phyloP scores from a whole-genome alignment of 2,329 filamentous ascomycete species.

The Colletotrichum falcatum region DNA sequence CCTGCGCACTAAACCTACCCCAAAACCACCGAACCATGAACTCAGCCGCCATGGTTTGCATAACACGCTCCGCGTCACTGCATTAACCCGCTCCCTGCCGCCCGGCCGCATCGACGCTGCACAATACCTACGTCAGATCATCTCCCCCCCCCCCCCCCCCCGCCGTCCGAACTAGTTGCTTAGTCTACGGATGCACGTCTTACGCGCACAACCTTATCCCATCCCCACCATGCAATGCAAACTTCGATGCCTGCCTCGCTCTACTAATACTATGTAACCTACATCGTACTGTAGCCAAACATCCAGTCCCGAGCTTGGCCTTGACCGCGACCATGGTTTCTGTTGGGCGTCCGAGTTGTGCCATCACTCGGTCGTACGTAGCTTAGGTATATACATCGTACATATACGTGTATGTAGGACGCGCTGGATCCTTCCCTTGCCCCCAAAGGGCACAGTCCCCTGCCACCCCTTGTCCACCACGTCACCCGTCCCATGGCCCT shows the following conservation, averaged over 20 bases:
- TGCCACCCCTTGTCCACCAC: conserved; percentile 22
- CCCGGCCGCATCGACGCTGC: conserved; percentile 22
- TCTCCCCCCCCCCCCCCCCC: conserved; percentile 9
- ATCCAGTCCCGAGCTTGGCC: neutral
- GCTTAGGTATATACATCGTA: too few relatives aligned
- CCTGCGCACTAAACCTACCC: conserved; percentile 11
- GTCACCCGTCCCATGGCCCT: conserved; percentile 16
- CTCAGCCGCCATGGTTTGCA: conserved; percentile 23
- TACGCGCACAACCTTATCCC: conserved; percentile 14
- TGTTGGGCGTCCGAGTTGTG: neutral
- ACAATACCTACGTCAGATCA: conserved; percentile 36
- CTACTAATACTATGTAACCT: too few relatives aligned
- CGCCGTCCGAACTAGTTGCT: too few relatives aligned
- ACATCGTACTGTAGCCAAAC: too few relatives aligned
- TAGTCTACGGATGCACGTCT: conserved; percentile 11
- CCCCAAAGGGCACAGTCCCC: neutral
- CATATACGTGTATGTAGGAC: too few relatives aligned
- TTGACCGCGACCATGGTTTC: neutral
- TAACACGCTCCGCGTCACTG: conserved; percentile 31
- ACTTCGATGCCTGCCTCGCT: conserved; percentile 28
- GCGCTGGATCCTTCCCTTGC: neutral
- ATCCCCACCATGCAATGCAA: conserved; percentile 27
- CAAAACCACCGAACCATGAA: too few relatives aligned
- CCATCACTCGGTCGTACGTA: conserved; percentile 6
- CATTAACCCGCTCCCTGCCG: conserved; percentile 32